phyloP scores from a whole-genome alignment of 176 grass and related monocot species.

The Oryza meyeriana region DNA sequence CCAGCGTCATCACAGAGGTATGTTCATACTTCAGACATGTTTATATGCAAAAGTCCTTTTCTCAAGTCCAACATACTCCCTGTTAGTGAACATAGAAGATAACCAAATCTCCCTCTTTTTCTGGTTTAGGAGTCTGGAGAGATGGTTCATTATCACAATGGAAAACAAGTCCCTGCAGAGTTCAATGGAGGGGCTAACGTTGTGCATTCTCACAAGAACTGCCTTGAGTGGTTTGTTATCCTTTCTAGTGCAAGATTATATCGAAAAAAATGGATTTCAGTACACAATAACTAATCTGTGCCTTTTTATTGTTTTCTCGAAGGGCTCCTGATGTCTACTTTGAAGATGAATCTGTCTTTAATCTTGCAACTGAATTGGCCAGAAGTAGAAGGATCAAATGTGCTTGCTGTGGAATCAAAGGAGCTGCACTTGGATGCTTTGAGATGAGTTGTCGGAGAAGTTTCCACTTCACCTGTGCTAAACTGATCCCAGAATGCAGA shows the following conservation, averaged over 20 bases:
- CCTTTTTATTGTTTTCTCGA: background rate
- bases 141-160: conserved; percentile 79
- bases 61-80: background rate
- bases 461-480: conserved; percentile 92
- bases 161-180: conserved; percentile 55
- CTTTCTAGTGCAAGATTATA: conserved; percentile 9
- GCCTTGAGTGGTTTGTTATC: conserved; percentile 69
- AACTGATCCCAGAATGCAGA: conserved; percentile 76
- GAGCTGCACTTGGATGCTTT: conserved; percentile 91
- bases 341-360: conserved; percentile 67
- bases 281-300: conserved; percentile 15
- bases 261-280: background rate
- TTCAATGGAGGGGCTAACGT: conserved; percentile 50
- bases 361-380: conserved; percentile 65
- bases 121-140: conserved; percentile 67
- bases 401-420: conserved; percentile 85
- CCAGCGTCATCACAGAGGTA: conserved; percentile 70
- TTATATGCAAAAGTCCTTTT: background rate
- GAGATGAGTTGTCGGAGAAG: conserved; percentile 81
- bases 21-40: conserved; percentile 4
- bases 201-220: conserved; percentile 83
- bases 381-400: conserved; percentile 94
- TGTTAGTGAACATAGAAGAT: background rate
- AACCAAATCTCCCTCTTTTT: background rate
- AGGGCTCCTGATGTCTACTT: conserved; percentile 99